Evolutionary conservation across 2,329 filamentous ascomycete genomes (phyloP).

Genomic region (Clonostachys rosea): DNA sequence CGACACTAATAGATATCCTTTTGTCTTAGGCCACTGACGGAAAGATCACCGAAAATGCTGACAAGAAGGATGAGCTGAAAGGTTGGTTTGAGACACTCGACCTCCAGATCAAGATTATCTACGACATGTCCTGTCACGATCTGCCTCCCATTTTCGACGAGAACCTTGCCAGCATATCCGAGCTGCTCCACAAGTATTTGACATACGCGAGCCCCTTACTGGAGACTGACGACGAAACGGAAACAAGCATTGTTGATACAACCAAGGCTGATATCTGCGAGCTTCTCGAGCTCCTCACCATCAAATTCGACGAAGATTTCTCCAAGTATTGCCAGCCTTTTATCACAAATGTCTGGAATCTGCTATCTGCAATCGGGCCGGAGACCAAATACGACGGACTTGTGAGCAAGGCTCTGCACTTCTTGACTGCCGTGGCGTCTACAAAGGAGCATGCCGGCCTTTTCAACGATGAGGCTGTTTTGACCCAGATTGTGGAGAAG

Average conservation of each 20-base stretch:
- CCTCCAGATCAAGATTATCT: slow-evolving; percentile 85
- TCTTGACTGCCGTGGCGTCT: slow-evolving; percentile 83
- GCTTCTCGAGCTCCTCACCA: slow-evolving; percentile 80
- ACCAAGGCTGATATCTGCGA: slow-evolving; percentile 95
- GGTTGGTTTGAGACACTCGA: slow-evolving; percentile 82
- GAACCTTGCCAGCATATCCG: slow-evolving; percentile 71
- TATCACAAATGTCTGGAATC: slow-evolving; percentile 84
- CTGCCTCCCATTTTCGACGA: slow-evolving; percentile 93
- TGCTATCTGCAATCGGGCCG: slow-evolving; percentile 79
- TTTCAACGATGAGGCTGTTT: slow-evolving; percentile 77
- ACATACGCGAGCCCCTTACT: slow-evolving; percentile 82
- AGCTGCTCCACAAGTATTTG: slow-evolving; percentile 87
- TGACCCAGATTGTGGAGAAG: slow-evolving; percentile 89
- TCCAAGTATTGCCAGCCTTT: slow-evolving; percentile 75
- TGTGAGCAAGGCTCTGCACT: slow-evolving; percentile 91
- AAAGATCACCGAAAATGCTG: slow-evolving; percentile 68
- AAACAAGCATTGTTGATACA: slow-evolving; percentile 78
- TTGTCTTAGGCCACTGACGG: slow-evolving; percentile 56
- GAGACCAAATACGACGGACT: slow-evolving; percentile 93
- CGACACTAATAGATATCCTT: slow-evolving; percentile 7
- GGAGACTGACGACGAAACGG: slow-evolving; percentile 82
- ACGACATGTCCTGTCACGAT: slow-evolving; percentile 96
- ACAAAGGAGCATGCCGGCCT: slow-evolving; percentile 72
- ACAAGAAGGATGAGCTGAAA: slow-evolving; percentile 70
- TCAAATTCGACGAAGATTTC: slow-evolving; percentile 96